Base-by-base conservation (phyloP, 2,329 filamentous ascomycete species). In the Beauveria sp. region DNA sequence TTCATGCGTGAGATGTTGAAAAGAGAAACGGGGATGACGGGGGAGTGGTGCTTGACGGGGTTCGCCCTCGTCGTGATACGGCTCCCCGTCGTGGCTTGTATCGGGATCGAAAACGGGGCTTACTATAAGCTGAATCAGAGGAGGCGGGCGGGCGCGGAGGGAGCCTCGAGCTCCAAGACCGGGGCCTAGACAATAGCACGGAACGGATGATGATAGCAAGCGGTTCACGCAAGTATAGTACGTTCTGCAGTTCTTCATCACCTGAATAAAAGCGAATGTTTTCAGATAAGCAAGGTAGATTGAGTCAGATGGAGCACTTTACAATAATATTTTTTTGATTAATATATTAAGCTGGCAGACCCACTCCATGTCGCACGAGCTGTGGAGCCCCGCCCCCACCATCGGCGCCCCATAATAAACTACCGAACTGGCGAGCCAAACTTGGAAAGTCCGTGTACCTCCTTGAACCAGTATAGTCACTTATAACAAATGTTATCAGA, bases 121-220 rank as follows among this genome's bases (percentile, higher is more conserved):
- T 47, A 40, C 58, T 28, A 54, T 54, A 53, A 60, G 58, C 50
- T 49, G 49, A 60, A 54, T 60, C 42, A 60, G 58, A 60, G 24
- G 4, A 51, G 24, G 9, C 46, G 16, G 6, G 34, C 28, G n/a
- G 20, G 20, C n/a, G 5, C 20, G 10, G 10, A 47, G n/a, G 20
- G 46, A 12, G 16, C 5, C n/a, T 56, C n/a, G 24, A 46, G 22
- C 42, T 18, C 18, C 26, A 56, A 7, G 52, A 22, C 20, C 43
- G 9, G 20, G 4, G 7, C 45, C 45, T 28, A 34, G 30, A 5
- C 10, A 3, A 34, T 34, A 14, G 10, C 10, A 34, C 30, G 30
- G 30, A 34, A 34, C 30, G 1, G 30, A 34, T 34, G 30, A 34
- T 34, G 30, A 34, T 34, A 12, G 10, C 10, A 34, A 34, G 10